Evolutionary conservation across 1,284 basidiomycete species (phyloP).

Genomic region (Puccinia polysora): DNA sequence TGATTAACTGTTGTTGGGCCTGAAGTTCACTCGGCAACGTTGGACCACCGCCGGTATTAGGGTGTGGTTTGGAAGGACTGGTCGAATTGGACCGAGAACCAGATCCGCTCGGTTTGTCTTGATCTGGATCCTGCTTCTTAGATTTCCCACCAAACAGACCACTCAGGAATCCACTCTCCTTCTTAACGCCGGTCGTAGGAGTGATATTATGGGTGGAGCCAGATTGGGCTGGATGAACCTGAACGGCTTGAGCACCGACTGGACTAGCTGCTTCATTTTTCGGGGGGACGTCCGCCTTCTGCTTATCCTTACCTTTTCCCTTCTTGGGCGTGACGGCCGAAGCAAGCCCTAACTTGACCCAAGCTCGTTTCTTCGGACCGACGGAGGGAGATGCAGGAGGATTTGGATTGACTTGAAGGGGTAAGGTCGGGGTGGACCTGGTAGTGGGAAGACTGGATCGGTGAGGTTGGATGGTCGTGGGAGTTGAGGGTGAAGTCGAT

Average conservation of each 20-base stretch:
- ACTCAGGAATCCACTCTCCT: constrained; percentile 40
- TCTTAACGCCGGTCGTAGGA: constrained; percentile 14
- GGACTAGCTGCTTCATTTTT: background rate
- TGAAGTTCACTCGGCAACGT: background rate
- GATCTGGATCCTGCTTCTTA: constrained; percentile 19
- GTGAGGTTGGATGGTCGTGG: background rate
- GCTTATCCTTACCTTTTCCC: constrained; percentile 31
- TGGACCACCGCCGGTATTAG: background rate
- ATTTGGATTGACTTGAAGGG: background rate
- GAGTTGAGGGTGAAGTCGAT: background rate
- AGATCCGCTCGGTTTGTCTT: constrained; percentile 15
- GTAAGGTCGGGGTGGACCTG: constrained; percentile 17
- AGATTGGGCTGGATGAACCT: background rate
- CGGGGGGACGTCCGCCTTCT: background rate
- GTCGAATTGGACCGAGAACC: background rate
- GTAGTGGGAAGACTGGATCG: constrained; percentile 4
- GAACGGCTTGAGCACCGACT: background rate
- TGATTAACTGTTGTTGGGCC: constrained; percentile 43
- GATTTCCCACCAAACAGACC: constrained; percentile 41
- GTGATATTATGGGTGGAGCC: background rate
- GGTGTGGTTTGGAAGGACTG: background rate
- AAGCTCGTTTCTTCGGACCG: constrained; percentile 21
- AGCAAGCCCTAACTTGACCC: constrained; percentile 29
- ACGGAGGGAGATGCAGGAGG: background rate
- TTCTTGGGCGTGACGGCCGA: constrained; percentile 28